Evolutionary conservation across 768 basidiomycete genomes (phyloP), one percentile per base, ranked within the genome.

Genomic region (Crucibulum laeve): DNA sequence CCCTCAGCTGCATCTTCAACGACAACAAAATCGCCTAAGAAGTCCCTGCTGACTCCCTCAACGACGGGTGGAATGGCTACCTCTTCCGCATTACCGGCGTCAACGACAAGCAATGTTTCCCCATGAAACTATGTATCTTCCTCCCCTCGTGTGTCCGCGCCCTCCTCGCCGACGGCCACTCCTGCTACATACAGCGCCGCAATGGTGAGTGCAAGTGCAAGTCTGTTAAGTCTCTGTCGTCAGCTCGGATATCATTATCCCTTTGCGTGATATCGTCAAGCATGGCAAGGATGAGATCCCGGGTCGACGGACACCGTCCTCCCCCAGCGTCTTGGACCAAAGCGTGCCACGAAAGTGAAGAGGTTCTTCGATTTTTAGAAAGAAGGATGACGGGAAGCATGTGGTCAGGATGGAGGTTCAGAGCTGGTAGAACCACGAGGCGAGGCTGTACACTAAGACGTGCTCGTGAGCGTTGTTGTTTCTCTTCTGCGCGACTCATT

Each of bases 91-190:
- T 99, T 74, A 94, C 91, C 23, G 94, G 94, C 58, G 92, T 94
- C 51, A 97, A 97, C 77, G 93, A 97, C 83, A 91, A 92, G 74
- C 91, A 94, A 67, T 92, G 93, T 62, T n/a, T 96, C 80, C 92
- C 93, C 38, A 96, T 97, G 92, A 98, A 98, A 72, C 95, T 98
- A 74, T 94, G 95, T 73, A 88, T 97, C 54, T 87, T 98, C 49
- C 80, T 95, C 58, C 91, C 91, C 46, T 64, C 91, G 73, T 93
- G 95, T 80, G 91, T 94, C 56, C 76, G 81, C 49, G 87, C 98
- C 53, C 89, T 99, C 62, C 57, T 88, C 50, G 90, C 94, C 66
- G 93, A 92, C 40, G 94, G 97, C 83, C 95, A 93, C 24, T 98
- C 95, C 81, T 97, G 90, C n/a, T n/a, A n/a, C n/a, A n/a, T n/a